Conservation (phyloP, 2,329 filamentous ascomycete species). For the Juglanconis sp. region DNA sequence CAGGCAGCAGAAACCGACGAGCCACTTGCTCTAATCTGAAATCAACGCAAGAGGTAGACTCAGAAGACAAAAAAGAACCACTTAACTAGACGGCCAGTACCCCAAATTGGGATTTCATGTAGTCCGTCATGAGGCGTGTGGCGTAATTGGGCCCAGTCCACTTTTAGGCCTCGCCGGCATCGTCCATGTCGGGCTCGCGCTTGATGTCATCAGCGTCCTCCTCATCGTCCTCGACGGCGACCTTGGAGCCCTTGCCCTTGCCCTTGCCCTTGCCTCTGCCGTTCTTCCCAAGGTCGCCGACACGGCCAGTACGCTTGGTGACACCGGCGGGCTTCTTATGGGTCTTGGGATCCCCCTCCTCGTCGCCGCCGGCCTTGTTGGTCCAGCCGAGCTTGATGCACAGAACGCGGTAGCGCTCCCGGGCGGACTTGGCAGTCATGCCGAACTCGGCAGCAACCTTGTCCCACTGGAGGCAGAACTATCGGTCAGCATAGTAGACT, state of each 20-base stretch:
- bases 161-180: neutral
- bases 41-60: no score
- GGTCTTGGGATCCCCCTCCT: neutral
- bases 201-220: neutral
- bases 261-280: neutral
- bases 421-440: conserved; percentile 11
- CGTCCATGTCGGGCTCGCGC: neutral
- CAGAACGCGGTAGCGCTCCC: conserved; percentile 20
- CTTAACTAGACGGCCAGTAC: no score
- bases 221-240: neutral
- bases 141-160: no score
- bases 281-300: conserved; percentile 5
- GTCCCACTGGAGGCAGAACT: conserved; percentile 15
- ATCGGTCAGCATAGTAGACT: neutral
- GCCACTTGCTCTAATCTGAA: no score
- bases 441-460: neutral
- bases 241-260: neutral
- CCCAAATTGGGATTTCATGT: no score
- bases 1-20: no score
- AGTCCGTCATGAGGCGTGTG: neutral
- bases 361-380: neutral
- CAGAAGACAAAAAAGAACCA: no score
- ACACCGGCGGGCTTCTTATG: conserved; percentile 10
- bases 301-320: conserved; percentile 5
- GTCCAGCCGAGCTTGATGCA: conserved; percentile 15